Evolutionary conservation across 805 yeast genomes (phyloP).

Genomic region (Yarrowia keelungensis): DNA sequence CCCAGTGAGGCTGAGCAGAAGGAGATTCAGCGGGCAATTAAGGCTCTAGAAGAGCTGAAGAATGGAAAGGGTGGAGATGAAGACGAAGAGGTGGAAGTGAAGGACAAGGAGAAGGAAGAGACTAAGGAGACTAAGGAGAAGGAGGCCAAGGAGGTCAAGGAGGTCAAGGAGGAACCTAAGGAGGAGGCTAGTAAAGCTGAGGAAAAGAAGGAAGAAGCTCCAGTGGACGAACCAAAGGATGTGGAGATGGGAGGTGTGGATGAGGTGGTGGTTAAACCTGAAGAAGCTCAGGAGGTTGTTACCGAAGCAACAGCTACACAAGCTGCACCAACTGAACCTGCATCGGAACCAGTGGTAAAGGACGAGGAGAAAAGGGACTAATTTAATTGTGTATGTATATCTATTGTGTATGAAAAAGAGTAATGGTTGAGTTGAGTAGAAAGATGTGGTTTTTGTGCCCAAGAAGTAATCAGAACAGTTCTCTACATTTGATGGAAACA

Average conservation of each 20-base stretch:
- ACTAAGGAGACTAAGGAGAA: neutral
- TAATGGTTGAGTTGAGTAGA: neutral
- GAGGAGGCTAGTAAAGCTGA: neutral
- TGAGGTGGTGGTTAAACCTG: neutral
- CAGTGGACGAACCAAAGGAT: neutral
- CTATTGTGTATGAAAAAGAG: neutral
- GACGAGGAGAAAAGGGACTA: constrained; percentile 9
- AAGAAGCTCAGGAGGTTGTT: neutral
- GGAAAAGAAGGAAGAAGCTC: neutral
- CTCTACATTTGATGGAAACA: too few relatives aligned
- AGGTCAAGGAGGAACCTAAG: neutral
- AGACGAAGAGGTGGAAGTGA: neutral
- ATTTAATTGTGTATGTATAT: constrained; percentile 20
- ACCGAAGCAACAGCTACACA: neutral
- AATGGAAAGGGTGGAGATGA: constrained; percentile 36
- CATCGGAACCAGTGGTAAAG: neutral
- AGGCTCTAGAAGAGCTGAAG: constrained; percentile 43
- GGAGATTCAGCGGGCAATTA: constrained; percentile 44
- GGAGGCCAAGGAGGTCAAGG: neutral
- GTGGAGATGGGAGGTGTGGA: neutral
- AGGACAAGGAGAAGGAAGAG: neutral
- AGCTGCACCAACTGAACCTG: neutral
- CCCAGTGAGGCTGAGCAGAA: constrained; percentile 42
- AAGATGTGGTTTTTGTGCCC: too few relatives aligned
- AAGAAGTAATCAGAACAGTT: too few relatives aligned